Conservation (phyloP, 2,329 filamentous ascomycete genomes). For the Aspergillus brasiliensis region DNA sequence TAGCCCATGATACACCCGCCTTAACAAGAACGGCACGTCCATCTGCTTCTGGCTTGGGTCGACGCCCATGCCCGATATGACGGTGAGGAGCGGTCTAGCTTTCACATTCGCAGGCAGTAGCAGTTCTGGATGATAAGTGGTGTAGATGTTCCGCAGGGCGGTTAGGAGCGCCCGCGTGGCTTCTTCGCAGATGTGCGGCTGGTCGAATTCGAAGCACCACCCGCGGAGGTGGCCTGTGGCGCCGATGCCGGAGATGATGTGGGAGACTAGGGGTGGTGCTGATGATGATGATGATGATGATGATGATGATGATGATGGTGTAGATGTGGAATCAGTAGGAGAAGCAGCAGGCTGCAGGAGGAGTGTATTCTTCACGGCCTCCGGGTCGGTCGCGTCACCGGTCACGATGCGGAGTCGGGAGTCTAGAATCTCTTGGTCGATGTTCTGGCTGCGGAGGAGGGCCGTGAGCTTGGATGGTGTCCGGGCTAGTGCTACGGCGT, state of each 20-base stretch:
- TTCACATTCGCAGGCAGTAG: too few relatives aligned
- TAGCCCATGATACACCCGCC: conserved; percentile 34
- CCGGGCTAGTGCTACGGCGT: conserved; percentile 43
- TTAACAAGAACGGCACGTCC: conserved; percentile 35
- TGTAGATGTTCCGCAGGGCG: too few relatives aligned
- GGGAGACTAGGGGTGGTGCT: conserved; percentile 23
- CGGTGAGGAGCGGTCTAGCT: conserved; percentile 22
- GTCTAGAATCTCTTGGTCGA: conserved; percentile 39
- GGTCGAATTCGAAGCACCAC: too few relatives aligned
- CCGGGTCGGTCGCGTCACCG: conserved; percentile 50
- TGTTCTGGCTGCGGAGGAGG: conserved; percentile 44
- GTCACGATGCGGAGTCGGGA: conserved; percentile 50
- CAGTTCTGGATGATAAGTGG: too few relatives aligned
- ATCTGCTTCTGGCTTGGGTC: conserved; percentile 17
- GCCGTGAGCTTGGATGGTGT: conserved; percentile 52
- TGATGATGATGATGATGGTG: conserved; percentile 48
- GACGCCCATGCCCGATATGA: too few relatives aligned
- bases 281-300: conserved; percentile 43
- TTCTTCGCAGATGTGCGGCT: conserved; percentile 31
- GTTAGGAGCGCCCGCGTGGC: conserved; percentile 22
- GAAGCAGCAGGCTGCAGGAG: conserved; percentile 18
- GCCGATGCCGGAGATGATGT: too few relatives aligned
- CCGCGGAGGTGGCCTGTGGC: too few relatives aligned
- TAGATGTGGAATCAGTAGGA: not conserved
- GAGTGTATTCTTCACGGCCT: conserved; percentile 43